Base-by-base conservation (phyloP, 352 stramenopile species). In the Elongisporangium anandrum region DNA sequence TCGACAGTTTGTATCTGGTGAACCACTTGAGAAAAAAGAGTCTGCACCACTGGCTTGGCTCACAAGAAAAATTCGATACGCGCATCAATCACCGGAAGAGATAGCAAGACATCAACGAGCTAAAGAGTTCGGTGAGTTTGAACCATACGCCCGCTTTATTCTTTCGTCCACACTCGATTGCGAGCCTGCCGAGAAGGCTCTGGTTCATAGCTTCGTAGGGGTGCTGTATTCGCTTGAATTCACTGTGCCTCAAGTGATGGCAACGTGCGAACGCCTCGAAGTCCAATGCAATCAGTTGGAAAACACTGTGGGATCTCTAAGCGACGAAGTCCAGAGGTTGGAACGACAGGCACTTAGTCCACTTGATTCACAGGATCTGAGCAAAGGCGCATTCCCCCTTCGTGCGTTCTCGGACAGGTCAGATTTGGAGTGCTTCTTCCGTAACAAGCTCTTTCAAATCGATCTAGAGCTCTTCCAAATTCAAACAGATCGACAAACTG, bases 161-260 rank as follows among this genome's bases (percentile, higher is more conserved):
- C 63, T 85, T 38, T 72, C 75, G 3, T 59, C 77, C 6, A 81
- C 74, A 13, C 62, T 88, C 0, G 65, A 91, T 20, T 66, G 78
- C 23, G 75, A 85, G 4, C 53, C 56, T 5, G 75, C 69, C 24
- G 79, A 91, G 51, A 57, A 65, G 10, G 57, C 61, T 1, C 57
- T 88, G 0, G 72, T 89, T 0, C 77, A 76, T 7, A 87, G 60
- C 23, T 91, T 88, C 24, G 81, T 82, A 0, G 79, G 79, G 4
- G 60, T 89, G 39, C 57, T 91, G 1, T 88, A 77, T 45, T 85
- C 75, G 4, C 64, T 91, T 7, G 56, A 72, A 1, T 75, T 88
- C 8, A 38, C 67, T 0, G 23, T 70, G 2, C 57, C 73, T 4
- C 73, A 76, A 9, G 63, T 87, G 5, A 21, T 77, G 9, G 41